Conservation (phyloP, 306 rosid genomes). For the Ormosia emarginata region DNA sequence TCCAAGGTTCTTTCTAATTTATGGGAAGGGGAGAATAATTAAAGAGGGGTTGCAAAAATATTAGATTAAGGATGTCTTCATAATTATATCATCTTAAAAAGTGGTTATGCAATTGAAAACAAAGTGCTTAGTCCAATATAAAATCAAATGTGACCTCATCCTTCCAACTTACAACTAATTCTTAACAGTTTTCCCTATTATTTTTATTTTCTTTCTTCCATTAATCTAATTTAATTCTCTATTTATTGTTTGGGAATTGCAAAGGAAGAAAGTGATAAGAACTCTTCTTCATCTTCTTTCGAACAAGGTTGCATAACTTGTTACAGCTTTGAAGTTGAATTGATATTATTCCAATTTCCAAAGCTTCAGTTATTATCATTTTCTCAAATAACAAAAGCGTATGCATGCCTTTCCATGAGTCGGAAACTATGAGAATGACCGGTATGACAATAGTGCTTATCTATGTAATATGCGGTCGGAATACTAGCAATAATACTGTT, state of each 20-base stretch:
- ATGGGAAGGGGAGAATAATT: not conserved
- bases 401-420: not conserved
- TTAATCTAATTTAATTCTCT: not conserved
- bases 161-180: not conserved
- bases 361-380: not conserved
- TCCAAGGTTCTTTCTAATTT: not conserved
- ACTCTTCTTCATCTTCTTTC: not conserved
- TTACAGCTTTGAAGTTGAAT: not conserved
- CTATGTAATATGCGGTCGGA: not conserved
- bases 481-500: not conserved
- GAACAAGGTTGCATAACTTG: not conserved
- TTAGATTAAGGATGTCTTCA: not conserved
- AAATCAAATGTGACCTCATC: not conserved
- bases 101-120: not conserved
- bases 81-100: not conserved
- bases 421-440: not conserved
- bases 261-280: not conserved
- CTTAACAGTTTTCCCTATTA: not conserved
- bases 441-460: not conserved
- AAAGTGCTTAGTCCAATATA: not conserved
- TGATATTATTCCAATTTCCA: not conserved
- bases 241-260: not conserved
- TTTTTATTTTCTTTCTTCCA: not conserved
- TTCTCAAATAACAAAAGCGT: not conserved
- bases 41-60: not conserved